phyloP scores from a whole-genome alignment of 2,329 filamentous ascomycete species.

The Colletotrichum spinosum region DNA sequence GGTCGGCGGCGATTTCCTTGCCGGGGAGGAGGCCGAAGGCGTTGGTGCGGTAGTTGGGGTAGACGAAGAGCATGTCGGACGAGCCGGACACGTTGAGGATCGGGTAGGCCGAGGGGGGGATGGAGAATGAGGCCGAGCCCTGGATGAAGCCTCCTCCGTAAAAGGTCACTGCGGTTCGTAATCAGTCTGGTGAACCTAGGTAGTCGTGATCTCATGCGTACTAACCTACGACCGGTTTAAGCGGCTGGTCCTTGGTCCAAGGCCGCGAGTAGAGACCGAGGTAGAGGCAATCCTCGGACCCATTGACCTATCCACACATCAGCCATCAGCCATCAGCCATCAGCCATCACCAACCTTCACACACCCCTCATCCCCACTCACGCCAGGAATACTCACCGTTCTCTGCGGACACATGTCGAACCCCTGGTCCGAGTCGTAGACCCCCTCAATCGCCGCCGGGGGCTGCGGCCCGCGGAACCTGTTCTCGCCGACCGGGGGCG shows the following conservation, averaged over 20 bases:
- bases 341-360: no score
- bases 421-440: constrained; percentile 65
- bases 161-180: constrained; percentile 1
- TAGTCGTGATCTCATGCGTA: not conserved
- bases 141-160: constrained; percentile 69
- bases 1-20: constrained; percentile 55
- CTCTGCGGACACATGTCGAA: constrained; percentile 71
- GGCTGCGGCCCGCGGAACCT: constrained; percentile 72
- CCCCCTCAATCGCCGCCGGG: constrained; percentile 57
- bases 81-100: constrained; percentile 64
- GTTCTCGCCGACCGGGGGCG: constrained; percentile 67
- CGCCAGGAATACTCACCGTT: constrained; percentile 49
- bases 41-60: constrained; percentile 67
- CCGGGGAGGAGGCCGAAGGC: constrained; percentile 68
- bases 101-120: constrained; percentile 69
- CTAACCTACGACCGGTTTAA: constrained; percentile 64
- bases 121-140: constrained; percentile 64
- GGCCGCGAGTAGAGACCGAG: constrained; percentile 70
- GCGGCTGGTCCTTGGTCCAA: constrained; percentile 57
- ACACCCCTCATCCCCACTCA: no score
- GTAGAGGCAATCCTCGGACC: constrained; percentile 71
- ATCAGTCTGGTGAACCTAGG: not conserved
- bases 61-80: constrained; percentile 60
- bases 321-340: not conserved
- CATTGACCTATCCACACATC: constrained; percentile 52